Conservation (phyloP, 768 basidiomycete genomes). For the Clavaria fumosa region DNA sequence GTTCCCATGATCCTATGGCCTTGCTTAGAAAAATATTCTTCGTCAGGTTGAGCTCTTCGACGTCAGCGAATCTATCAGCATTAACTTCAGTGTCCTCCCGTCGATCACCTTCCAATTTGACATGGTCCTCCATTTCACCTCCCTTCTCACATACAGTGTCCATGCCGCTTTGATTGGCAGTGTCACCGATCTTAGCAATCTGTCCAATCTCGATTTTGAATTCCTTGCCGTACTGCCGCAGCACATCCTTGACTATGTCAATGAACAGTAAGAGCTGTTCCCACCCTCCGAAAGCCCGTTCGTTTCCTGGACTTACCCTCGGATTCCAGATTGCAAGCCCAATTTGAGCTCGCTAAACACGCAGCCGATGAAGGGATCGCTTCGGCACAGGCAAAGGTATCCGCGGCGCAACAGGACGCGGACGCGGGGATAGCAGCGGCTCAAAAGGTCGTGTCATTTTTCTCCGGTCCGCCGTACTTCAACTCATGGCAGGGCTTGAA, state of each 20-base stretch:
- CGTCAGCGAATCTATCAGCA: background rate
- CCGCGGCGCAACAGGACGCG: background rate
- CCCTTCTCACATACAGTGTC: slow-evolving; percentile 4
- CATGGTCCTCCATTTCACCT: slow-evolving; percentile 7
- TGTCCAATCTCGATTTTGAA: slow-evolving; percentile 4
- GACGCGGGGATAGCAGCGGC: background rate
- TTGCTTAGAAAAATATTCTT: too few species aligned
- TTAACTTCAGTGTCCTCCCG: slow-evolving; percentile 5
- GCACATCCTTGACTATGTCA: slow-evolving; percentile 5
- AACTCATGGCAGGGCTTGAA: background rate
- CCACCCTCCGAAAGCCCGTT: background rate
- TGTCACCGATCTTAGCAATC: slow-evolving; percentile 1
- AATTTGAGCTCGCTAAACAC: slow-evolving; percentile 3
- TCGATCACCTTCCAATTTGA: slow-evolving; percentile 4
- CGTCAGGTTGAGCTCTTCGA: background rate
- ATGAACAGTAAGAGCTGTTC: background rate
- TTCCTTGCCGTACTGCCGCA: slow-evolving; percentile 4
- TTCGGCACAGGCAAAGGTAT: background rate
- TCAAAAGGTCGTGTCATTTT: background rate
- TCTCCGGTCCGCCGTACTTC: background rate
- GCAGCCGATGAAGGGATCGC: slow-evolving; percentile 3
- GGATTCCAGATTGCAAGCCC: background rate
- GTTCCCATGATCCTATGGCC: background rate
- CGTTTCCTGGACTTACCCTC: background rate
- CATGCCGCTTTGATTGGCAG: slow-evolving; percentile 2